phyloP scores from a whole-genome alignment of 192 early-diverging fungal species.

The Linnemannia hyalina region DNA sequence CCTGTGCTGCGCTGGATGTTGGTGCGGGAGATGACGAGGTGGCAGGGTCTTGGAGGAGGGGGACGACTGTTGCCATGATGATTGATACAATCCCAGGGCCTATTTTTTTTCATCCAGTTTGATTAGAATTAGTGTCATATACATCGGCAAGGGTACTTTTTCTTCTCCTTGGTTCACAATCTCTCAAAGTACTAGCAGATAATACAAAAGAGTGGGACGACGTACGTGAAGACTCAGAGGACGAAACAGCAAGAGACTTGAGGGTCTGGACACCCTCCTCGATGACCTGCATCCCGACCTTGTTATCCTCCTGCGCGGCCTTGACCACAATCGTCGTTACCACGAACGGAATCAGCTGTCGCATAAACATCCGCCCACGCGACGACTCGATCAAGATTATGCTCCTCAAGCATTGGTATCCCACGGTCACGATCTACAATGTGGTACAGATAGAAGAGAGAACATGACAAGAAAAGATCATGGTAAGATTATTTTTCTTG shows the following conservation, averaged over 20 bases:
- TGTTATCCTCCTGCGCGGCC: conserved; percentile 44
- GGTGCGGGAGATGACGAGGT: conserved; percentile 7
- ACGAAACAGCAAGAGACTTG: conserved; percentile 49
- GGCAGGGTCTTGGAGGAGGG: conserved; percentile 52
- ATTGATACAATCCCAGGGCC: conserved; percentile 53
- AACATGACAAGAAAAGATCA: too few relatives aligned
- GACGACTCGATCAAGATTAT: conserved; percentile 28
- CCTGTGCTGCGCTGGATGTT: conserved; percentile 6
- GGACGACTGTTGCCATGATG: conserved; percentile 62
- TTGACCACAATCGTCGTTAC: conserved; percentile 50
- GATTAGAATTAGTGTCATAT: background rate
- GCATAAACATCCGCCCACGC: conserved; percentile 37
- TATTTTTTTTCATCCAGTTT: conserved; percentile 13
- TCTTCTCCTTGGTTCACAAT: too few relatives aligned
- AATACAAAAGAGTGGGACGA: background rate
- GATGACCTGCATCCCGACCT: conserved; percentile 38
- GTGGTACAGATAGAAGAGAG: too few relatives aligned
- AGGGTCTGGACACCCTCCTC: conserved; percentile 67
- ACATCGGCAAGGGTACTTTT: background rate
- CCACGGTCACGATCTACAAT: conserved; percentile 45
- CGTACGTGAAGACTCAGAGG: conserved; percentile 60
- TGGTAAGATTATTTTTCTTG: too few relatives aligned
- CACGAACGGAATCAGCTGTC: conserved; percentile 46
- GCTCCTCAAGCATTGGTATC: conserved; percentile 49
- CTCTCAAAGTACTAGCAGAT: too few relatives aligned